Evolutionary conservation across 2,329 filamentous ascomycete genomes (phyloP).

Genomic region (Colletotrichum orchidophilum): DNA sequence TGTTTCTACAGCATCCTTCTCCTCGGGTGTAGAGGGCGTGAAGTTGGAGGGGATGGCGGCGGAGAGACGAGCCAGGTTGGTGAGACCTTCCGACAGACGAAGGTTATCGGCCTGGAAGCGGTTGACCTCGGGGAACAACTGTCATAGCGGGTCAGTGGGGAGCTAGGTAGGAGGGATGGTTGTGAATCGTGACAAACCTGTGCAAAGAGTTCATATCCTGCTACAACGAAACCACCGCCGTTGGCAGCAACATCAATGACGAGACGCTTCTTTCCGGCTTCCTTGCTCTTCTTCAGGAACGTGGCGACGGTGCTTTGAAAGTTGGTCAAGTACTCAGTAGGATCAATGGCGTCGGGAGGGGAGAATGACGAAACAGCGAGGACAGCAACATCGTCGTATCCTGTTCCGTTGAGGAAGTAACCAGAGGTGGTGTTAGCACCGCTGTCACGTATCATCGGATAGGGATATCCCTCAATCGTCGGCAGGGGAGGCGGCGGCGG

Average conservation of each 20-base stretch:
- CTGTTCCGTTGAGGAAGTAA: slow-evolving; percentile 47
- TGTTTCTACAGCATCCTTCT: slow-evolving; percentile 55
- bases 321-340: slow-evolving; percentile 38
- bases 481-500: slow-evolving; percentile 14
- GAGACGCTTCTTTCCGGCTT: slow-evolving; percentile 65
- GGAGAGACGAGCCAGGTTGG: slow-evolving; percentile 52
- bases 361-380: slow-evolving; percentile 41
- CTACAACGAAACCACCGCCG: slow-evolving; percentile 65
- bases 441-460: slow-evolving; percentile 41
- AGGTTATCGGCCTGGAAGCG: slow-evolving; percentile 61
- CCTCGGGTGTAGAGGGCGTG: slow-evolving; percentile 46
- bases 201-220: slow-evolving; percentile 71
- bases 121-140: slow-evolving; percentile 60
- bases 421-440: slow-evolving; percentile 42
- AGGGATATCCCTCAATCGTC: slow-evolving; percentile 41
- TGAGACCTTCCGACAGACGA: slow-evolving; percentile 57
- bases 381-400: slow-evolving; percentile 46
- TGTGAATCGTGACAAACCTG: slow-evolving; percentile 43
- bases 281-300: slow-evolving; percentile 43
- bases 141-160: background rate
- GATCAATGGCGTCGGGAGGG: slow-evolving; percentile 32
- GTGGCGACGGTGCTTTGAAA: slow-evolving; percentile 43
- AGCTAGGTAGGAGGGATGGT: slow-evolving; percentile 50
- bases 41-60: slow-evolving; percentile 40
- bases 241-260: slow-evolving; percentile 69